Percentiles rank a stretch among this genome's conserved stretches.
Evolutionary conservation across 176 grass and related monocot genomes (phyloP).

Genomic region (Metroxylon sagu): DNA sequence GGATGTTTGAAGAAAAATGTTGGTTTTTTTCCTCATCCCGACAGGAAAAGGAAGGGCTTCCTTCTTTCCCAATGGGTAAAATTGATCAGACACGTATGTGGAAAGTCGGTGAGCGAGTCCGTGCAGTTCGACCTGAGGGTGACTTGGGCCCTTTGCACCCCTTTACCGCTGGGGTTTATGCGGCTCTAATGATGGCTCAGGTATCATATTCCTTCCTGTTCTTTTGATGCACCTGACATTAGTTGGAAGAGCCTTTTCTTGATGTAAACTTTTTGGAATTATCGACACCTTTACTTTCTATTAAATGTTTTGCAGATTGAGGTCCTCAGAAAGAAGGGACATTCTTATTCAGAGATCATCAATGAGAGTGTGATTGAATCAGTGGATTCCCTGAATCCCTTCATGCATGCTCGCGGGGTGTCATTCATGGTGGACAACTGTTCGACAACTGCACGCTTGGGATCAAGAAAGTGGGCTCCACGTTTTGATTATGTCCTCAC

Average conservation of each 20-base stretch:
- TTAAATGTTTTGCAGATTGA: slow-evolving; percentile 46
- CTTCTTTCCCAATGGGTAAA: slow-evolving; percentile 73
- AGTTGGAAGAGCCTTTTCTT: background rate
- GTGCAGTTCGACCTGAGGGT: slow-evolving; percentile 36
- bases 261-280: too few species aligned
- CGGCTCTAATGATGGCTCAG: slow-evolving; percentile 85
- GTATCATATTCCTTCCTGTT: slow-evolving; percentile 10
- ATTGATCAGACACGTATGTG: slow-evolving; percentile 74
- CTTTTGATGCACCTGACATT: background rate
- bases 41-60: slow-evolving; percentile 79
- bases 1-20: background rate
- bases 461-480: slow-evolving; percentile 84
- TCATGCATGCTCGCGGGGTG: slow-evolving; percentile 90
- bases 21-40: background rate
- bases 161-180: slow-evolving; percentile 56
- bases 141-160: slow-evolving; percentile 40
- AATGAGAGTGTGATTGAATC: slow-evolving; percentile 85
- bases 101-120: slow-evolving; percentile 67
- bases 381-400: slow-evolving; percentile 80
- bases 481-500: slow-evolving; percentile 85
- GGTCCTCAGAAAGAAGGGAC: slow-evolving; percentile 65
- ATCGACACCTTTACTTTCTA: too few species aligned
- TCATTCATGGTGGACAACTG: slow-evolving; percentile 98
- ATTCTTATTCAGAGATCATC: slow-evolving; percentile 76
- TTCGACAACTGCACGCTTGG: slow-evolving; percentile 76